Base-by-base conservation (phyloP, 495 filamentous ascomycete species). In the Aspergillus taichungensis region DNA sequence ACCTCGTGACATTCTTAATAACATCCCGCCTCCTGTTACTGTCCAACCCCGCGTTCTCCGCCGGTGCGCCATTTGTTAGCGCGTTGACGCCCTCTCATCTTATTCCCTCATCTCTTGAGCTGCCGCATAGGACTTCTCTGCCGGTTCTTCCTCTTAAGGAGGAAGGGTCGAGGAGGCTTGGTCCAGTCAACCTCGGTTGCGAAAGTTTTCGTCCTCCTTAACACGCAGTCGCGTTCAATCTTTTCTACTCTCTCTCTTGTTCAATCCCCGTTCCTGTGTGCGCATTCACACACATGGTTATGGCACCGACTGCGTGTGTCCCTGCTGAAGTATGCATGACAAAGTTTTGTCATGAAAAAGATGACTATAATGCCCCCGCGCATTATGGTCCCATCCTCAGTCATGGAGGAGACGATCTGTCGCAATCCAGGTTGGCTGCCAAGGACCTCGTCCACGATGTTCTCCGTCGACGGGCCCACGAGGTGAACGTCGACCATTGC, bases 61-160 rank as follows among this genome's bases (percentile, higher is more conserved):
- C 63, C 49, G 66, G 72, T 71, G 66, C 71, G 69, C 70, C 65
- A 66, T 72, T 72, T 63, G 61, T 67, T 48, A 57, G 56, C 61
- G 55, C 53, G 50, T 61, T 70, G 72, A 73, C 77, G 73, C 72
- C 70, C 60, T 66, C 72, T 72, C 64, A 63, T 57, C 54, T 71
- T 70, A 60, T 53, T 59, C 69, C 73, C 67, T 71, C 74, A 71
- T 67, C 63, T 63, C 64, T 76, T 79, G 85, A 91, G 85, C 89
- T 94, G 89, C 89, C 89, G 89, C 88, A 96, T 96, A 96, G 86
- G 84, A 88, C 80, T 82, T 76, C 78, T 84, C 82, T 77, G 81
- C 76, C 78, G 83, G 81, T 88, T 91, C 89, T 96, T 94, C 89
- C 88, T 90, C 89, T 92, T 71, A 68, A 66, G 53, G 87, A 83